Evolutionary conservation across 139 green algal species (phyloP).

Genomic region (Auxenochlorella pyrenoidosa): DNA sequence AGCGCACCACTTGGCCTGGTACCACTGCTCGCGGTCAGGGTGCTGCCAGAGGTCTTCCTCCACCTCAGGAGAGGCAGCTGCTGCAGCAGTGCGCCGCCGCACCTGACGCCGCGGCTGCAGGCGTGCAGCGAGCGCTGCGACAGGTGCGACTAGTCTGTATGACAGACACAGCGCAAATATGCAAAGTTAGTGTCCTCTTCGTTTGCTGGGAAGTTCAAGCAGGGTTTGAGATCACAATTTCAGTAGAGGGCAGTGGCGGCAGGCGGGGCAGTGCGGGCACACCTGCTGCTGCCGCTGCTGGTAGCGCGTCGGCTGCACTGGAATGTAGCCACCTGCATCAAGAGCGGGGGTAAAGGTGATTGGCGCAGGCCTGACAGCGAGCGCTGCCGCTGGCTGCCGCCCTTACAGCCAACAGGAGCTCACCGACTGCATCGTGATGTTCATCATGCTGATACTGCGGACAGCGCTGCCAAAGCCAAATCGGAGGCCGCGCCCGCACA

Average conservation of each 20-base stretch:
- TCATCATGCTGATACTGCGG: no score
- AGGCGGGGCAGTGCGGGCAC: not conserved
- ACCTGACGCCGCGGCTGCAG: not conserved
- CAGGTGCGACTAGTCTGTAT: not conserved
- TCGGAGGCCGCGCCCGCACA: no score
- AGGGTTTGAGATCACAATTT: no score
- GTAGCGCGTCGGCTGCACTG: not conserved
- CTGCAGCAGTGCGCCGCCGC: not conserved
- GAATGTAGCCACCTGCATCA: not conserved
- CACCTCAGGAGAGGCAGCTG: not conserved
- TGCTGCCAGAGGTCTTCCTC: slow-evolving; percentile 51
- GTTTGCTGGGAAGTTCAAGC: not conserved
- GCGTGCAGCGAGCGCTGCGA: no score
- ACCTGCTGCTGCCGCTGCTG: not conserved
- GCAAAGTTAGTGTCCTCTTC: not conserved
- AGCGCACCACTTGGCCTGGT: slow-evolving; percentile 46
- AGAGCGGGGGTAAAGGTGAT: no score
- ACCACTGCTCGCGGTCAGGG: slow-evolving; percentile 43
- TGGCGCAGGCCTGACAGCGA: no score
- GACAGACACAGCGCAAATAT: not conserved
- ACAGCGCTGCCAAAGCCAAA: no score
- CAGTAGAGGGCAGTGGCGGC: not conserved
- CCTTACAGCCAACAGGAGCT: no score
- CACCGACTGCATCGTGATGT: no score
- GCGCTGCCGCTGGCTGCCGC: no score